Percentiles rank a stretch among this genome's conserved stretches.
phyloP scores from a whole-genome alignment of 768 basidiomycete genomes.

The Coprinopsis cinerea region DNA sequence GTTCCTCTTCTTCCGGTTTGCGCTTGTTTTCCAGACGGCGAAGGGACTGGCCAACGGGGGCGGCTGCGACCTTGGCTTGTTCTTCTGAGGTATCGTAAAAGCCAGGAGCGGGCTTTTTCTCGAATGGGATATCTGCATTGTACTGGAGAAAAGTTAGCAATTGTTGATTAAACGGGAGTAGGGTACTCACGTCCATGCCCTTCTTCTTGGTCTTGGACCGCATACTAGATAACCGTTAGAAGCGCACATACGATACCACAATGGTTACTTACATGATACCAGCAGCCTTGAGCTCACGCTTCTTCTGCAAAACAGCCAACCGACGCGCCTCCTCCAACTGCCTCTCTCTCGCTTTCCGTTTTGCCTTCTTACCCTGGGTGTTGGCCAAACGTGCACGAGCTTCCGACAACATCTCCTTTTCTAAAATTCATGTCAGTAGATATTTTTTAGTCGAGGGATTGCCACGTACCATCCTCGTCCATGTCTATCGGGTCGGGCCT shows the following conservation, averaged over 20 bases:
- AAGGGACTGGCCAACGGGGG: slow-evolving; percentile 86
- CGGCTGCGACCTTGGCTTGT: slow-evolving; percentile 77
- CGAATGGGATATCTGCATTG: slow-evolving; percentile 97
- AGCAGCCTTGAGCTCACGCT: slow-evolving; percentile 94
- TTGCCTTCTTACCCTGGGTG: slow-evolving; percentile 99
- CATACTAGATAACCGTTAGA: slow-evolving; percentile 46
- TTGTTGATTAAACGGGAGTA: slow-evolving; percentile 9
- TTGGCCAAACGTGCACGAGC: slow-evolving; percentile 97
- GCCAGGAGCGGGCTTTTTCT: slow-evolving; percentile 91
- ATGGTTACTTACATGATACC: slow-evolving; percentile 79
- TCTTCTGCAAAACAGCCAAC: slow-evolving; percentile 94
- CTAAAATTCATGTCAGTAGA: slow-evolving; percentile 31
- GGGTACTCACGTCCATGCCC: slow-evolving; percentile 83
- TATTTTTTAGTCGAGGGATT: neutral
- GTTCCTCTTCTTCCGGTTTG: slow-evolving; percentile 90
- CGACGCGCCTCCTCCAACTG: slow-evolving; percentile 95
- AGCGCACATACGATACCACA: neutral
- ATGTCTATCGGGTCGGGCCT: slow-evolving; percentile 99
- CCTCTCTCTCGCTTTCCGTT: slow-evolving; percentile 95
- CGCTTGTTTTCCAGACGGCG: slow-evolving; percentile 95
- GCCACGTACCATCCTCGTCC: slow-evolving; percentile 88
- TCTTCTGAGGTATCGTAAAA: slow-evolving; percentile 98
- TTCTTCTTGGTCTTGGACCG: slow-evolving; percentile 92
- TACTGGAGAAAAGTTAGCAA: slow-evolving; percentile 47
- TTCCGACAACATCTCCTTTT: slow-evolving; percentile 99